Evolutionary conservation across 1,284 basidiomycete species (phyloP), one percentile per base, ranked within the genome.

Genomic region (Trichosporon sp.): DNA sequence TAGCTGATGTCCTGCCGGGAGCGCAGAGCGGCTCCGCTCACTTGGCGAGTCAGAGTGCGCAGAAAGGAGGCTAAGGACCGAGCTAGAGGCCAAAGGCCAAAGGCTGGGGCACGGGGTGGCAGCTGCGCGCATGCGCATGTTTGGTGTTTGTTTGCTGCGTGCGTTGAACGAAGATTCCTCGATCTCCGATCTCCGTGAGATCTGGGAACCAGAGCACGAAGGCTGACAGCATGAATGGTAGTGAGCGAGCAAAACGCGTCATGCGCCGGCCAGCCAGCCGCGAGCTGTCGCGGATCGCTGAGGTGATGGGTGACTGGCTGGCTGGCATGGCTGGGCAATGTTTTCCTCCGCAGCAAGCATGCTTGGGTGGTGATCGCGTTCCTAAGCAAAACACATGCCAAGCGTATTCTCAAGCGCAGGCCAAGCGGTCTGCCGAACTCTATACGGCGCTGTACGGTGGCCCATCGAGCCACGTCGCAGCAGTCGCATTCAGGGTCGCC

Each of bases 401-500:
- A 60, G 56, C 56, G 31, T 23, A 60, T n/a, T 29, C 15, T 31
- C 56, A 60, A 32, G 56, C 56, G 32, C 18, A 31, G 56, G 56
- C 56, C 56, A 60, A 60, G 56, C 51, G 15, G 15, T 31, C 29
- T 3, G 18, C 18, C 21, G 21, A 60, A 60, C 56, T 60, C 56
- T 60, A 60, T 60, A 18, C 29, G 15, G 8, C 5, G 27, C 27
- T 29, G 23, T 13, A n/a, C n/a, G 44, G 23, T 29, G 29, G 53
- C 53, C 56, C 38, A 42, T 60, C 56, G 56, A 31, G 56, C 56
- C 56, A 31, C 56, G 29, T 60, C 56, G 56, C 56, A 60, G 56
- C 18, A 60, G 4, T 21, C 13, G 29, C 6, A 2, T 9, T 31
- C 56, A 60, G 56, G 56, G 56, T 60, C 13, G 13, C 7, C 56